A percentile compares a stretch with the other conserved stretches of the same genome.
Evolutionary conservation across 1,284 basidiomycete genomes (phyloP).

Genomic region (Malassezia nana): DNA sequence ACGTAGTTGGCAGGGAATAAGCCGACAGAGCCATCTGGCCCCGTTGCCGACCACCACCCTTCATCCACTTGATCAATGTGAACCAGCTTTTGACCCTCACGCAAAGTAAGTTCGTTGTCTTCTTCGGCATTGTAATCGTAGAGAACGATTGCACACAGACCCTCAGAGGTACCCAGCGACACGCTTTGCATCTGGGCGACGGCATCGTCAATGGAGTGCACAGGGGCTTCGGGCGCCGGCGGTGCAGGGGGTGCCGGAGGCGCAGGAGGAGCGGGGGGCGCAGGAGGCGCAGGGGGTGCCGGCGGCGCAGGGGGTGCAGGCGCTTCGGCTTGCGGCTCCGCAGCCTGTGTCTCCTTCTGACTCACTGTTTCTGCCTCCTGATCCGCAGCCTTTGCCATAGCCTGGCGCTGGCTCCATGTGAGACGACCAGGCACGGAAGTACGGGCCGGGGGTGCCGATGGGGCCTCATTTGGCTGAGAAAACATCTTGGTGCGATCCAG

Average conservation of each 20-base stretch:
- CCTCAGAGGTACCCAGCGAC: constrained; percentile 17
- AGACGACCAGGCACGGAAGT: constrained; percentile 29
- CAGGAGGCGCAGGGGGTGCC: constrained; percentile 16
- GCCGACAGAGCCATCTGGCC: constrained; percentile 31
- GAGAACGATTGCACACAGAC: constrained; percentile 29
- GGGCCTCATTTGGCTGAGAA: constrained; percentile 20
- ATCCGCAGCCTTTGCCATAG: constrained; percentile 32
- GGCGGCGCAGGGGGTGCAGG: constrained; percentile 9
- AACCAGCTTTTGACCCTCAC: constrained; percentile 33
- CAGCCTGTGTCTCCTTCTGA: background rate
- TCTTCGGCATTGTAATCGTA: constrained; percentile 44
- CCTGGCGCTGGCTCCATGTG: constrained; percentile 47
- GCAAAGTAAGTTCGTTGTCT: constrained; percentile 36
- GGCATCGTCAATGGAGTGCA: constrained; percentile 2
- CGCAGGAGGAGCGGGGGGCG: constrained; percentile 19
- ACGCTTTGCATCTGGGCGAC: constrained; percentile 11
- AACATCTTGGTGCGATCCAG: constrained; percentile 38
- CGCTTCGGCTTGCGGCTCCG: constrained; percentile 13
- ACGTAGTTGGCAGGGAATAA: constrained; percentile 46
- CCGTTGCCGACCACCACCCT: constrained; percentile 46
- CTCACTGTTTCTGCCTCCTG: constrained; percentile 31
- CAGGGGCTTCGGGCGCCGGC: constrained; percentile 21
- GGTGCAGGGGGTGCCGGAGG: constrained; percentile 10
- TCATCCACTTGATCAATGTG: constrained; percentile 43
- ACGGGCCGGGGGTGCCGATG: constrained; percentile 22